Evolutionary conservation across 441 rosid species (phyloP).

Genomic region (Populus hybrid): DNA sequence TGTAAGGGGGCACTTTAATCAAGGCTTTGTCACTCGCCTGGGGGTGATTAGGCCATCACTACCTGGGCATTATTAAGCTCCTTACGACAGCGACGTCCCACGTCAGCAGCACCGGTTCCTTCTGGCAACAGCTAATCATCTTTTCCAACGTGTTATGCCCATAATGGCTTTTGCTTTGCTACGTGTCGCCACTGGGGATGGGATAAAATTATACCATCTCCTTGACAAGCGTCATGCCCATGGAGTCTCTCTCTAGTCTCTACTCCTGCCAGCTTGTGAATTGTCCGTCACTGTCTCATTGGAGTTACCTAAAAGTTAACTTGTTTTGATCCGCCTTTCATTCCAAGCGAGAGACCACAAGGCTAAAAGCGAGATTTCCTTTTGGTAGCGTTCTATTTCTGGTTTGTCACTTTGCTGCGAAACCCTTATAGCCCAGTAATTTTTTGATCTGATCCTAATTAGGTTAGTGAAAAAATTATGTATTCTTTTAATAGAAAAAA

Average conservation of each 20-base stretch:
- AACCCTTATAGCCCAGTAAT: no score
- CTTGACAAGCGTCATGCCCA: slow-evolving; percentile 30
- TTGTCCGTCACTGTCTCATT: neutral
- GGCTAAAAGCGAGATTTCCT: neutral
- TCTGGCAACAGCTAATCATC: slow-evolving; percentile 18
- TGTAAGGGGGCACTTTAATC: slow-evolving; percentile 32
- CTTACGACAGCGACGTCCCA: slow-evolving; percentile 10
- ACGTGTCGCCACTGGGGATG: slow-evolving; percentile 28
- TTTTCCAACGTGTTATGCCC: slow-evolving; percentile 18
- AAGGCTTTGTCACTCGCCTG: slow-evolving; percentile 32
- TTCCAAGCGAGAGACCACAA: neutral
- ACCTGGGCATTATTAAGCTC: neutral
- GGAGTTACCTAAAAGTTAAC: neutral
- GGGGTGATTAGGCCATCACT: slow-evolving; percentile 53
- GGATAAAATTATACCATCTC: slow-evolving; percentile 7
- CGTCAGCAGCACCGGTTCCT: slow-evolving; percentile 40
- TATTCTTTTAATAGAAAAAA: no score
- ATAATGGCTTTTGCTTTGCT: neutral
- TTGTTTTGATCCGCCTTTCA: neutral
- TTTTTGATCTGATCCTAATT: no score
- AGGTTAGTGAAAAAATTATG: no score
- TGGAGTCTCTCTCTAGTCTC: neutral
- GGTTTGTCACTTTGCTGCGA: no score
- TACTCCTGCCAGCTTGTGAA: neutral
- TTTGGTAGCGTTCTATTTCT: neutral